Evolutionary conservation across 345 rosid species (phyloP), one percentile per base, ranked within the genome.

Genomic region (Cardamine occulta): DNA sequence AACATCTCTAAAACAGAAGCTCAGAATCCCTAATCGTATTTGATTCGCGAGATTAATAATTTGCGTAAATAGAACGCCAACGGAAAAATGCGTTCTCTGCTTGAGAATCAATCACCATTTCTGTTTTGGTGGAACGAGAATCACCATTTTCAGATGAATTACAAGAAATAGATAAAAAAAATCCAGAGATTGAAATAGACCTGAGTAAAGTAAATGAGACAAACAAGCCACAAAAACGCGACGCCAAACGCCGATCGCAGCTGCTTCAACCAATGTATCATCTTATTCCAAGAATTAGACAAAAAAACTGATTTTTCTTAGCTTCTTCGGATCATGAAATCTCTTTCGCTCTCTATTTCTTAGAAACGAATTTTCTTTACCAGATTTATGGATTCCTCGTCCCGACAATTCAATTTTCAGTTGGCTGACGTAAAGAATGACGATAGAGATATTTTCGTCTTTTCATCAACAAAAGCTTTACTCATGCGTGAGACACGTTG

Each of bases 201-300:
- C 97, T 94, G 98, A 14, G 97, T 91, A 82, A 91, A 94, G 83
- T 94, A 91, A 71, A 94, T 85, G 84, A 90, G 85, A 81, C 97
- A 94, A 74, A 94, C 79, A 21, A 94, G 91, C 98, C 97, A 94
- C 31, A 91, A 63, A 88, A 94, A 94, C 18, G 98, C 79, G 74
- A 86, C 71, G 4, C 97, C 97, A 52, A 90, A 92, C 58, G 89
- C 86, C 58, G 79, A 81, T 74, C 68, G 80, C 84, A 94, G 68
- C 84, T 81, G 88, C 64, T 81, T 86, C 34, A 87, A 23, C 86
- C 95, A 83, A 80, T 73, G 74, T 63, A 84, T 83, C 98, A 89
- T 91, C 73, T 79, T 85, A 34, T 49, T 6, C 34, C 45, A 39
- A 15, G 47, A 82, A 44, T 12, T 8, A 29, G 7, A 28, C 44